Conservation (phyloP, 1,284 basidiomycete species). For the Rhodotorula sp. region DNA sequence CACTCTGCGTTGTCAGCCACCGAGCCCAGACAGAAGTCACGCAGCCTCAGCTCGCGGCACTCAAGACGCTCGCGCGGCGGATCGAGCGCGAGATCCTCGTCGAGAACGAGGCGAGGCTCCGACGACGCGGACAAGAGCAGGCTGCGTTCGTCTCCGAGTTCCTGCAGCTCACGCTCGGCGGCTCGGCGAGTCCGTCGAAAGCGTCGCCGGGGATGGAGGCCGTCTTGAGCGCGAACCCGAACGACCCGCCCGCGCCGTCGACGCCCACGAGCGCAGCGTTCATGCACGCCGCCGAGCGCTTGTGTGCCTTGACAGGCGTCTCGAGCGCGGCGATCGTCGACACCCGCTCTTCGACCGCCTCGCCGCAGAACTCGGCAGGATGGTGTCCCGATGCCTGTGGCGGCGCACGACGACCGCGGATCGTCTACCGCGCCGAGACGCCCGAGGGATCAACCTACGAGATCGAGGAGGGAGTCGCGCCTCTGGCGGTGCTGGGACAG, state of each 20-base stretch:
- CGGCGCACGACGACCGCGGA: too few species aligned
- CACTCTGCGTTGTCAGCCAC: background rate
- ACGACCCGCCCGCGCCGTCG: background rate
- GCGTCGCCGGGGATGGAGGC: slow-evolving; percentile 3
- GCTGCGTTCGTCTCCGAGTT: background rate
- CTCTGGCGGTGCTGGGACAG: too few species aligned
- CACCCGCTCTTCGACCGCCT: too few species aligned
- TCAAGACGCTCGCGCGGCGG: slow-evolving; percentile 1
- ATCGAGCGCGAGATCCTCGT: slow-evolving; percentile 1
- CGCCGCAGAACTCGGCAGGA: too few species aligned
- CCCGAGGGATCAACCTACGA: too few species aligned
- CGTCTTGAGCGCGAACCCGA: background rate
- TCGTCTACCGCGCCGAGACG: too few species aligned
- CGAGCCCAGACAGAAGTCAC: background rate
- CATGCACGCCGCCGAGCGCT: background rate
- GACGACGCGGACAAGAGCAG: background rate
- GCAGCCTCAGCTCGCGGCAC: background rate
- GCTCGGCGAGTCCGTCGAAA: background rate
- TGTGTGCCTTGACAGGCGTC: background rate
- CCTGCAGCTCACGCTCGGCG: slow-evolving; percentile 2
- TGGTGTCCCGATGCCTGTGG: too few species aligned
- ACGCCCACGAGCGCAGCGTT: background rate
- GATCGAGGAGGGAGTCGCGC: too few species aligned
- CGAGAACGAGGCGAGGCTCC: background rate
- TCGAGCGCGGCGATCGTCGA: background rate